phyloP scores from a whole-genome alignment of 225 moss, liverwort and hornwort species.

The Marchantia paleacea region DNA sequence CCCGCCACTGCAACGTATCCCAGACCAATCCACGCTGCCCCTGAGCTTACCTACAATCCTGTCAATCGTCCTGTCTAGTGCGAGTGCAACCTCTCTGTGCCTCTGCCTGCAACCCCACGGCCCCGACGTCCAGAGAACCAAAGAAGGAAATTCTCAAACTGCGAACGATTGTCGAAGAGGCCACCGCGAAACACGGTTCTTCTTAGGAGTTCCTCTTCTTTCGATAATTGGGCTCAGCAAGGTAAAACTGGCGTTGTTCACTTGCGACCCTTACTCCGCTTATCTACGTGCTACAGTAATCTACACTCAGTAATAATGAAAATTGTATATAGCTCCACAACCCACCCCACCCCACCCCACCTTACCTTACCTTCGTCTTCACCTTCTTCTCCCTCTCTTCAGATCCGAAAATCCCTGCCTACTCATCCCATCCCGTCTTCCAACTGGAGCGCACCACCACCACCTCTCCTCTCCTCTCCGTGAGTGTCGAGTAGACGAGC shows the following conservation, averaged over 20 bases:
- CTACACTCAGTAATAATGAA: background rate
- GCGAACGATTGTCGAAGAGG: background rate
- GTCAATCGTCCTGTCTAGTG: background rate
- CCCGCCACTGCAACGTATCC: background rate
- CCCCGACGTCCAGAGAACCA: background rate
- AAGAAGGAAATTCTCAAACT: background rate
- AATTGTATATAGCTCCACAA: background rate
- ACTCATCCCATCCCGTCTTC: too few relatives aligned
- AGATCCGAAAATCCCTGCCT: background rate
- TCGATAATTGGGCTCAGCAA: background rate
- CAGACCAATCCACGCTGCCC: background rate
- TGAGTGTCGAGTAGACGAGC: too few relatives aligned
- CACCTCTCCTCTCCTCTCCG: background rate
- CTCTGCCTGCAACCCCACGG: background rate
- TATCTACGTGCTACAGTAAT: background rate
- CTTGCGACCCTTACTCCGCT: background rate
- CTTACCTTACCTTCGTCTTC: background rate
- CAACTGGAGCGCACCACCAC: too few relatives aligned
- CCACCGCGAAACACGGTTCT: background rate
- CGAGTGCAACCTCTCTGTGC: background rate
- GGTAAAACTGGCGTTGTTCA: background rate
- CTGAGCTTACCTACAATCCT: background rate
- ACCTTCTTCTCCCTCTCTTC: background rate
- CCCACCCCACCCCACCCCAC: background rate
- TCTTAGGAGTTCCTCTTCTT: background rate